These are phyloP conservation scores for Globisporangium camurandrum DNA, from an alignment of 352 stramenopile species.

Conservation along the genomic window DNA sequence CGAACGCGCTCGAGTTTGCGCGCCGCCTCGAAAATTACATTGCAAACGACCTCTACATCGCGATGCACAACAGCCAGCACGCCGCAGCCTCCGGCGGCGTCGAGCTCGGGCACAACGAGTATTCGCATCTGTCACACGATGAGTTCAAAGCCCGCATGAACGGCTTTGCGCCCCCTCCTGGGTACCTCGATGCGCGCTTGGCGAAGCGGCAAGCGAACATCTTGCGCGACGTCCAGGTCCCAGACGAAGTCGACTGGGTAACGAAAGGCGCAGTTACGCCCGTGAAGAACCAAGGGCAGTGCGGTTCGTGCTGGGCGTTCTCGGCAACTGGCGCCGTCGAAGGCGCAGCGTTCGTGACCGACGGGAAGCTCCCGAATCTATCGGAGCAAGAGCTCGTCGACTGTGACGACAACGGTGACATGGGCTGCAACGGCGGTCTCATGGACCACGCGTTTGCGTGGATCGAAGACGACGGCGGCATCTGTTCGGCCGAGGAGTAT, in stretches of 20 bases:
- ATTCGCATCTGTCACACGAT: slow-evolving; percentile 91
- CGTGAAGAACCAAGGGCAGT: slow-evolving; percentile 89
- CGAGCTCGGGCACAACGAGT: slow-evolving; percentile 90
- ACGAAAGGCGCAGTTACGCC: slow-evolving; percentile 79
- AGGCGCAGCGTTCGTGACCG: slow-evolving; percentile 60
- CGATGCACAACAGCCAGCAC: slow-evolving; percentile 77
- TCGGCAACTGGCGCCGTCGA: slow-evolving; percentile 78
- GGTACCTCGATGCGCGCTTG: slow-evolving; percentile 59
- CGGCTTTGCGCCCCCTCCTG: slow-evolving; percentile 38
- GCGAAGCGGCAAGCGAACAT: slow-evolving; percentile 23
- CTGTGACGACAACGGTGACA: slow-evolving; percentile 91
- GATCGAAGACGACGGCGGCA: slow-evolving; percentile 87
- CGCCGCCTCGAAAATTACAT: slow-evolving; percentile 74
- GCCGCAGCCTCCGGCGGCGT: slow-evolving; percentile 69
- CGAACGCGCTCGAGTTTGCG: slow-evolving; percentile 61
- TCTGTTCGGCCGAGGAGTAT: slow-evolving; percentile 95
- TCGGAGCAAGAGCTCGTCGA: slow-evolving; percentile 89
- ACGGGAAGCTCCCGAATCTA: slow-evolving; percentile 73
- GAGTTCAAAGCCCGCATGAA: slow-evolving; percentile 88
- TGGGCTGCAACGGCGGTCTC: slow-evolving; percentile 95
- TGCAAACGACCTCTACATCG: slow-evolving; percentile 81
- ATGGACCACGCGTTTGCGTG: slow-evolving; percentile 98
- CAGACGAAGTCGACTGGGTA: slow-evolving; percentile 84
- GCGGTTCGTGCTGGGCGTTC: slow-evolving; percentile 91
- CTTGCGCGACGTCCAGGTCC: slow-evolving; percentile 19